Base-by-base conservation (phyloP, 169 alveolate genomes). In the Cryptosporidium felis region DNA sequence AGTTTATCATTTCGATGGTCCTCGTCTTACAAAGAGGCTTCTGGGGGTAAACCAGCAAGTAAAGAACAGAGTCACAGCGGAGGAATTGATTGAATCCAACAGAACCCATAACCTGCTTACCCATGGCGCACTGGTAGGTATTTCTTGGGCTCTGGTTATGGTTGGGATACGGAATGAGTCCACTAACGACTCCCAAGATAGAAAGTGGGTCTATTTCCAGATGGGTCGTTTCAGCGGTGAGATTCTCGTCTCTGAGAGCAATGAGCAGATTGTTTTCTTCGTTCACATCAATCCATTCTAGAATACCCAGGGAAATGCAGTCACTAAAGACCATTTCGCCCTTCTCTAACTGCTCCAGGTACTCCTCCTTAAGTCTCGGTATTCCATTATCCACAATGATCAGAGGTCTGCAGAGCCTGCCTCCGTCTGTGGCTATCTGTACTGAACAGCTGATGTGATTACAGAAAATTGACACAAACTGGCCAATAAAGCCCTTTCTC, bases 121-220 rank as follows among this genome's bases (percentile, higher is more conserved):
- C 99, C 99, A 99, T 99, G 12, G 99, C 99, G 89, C 99, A 98
- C 89, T 98, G 99, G 92, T 97, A 98, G 6, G 99, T 98, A 91
- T 98, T 98, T 65, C 99, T 89, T 9, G 99, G 99, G 80, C 99
- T 95, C 89, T 98, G 99, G 91, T 98, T 98, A 92, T 98, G 99
- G 92, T 98, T 97, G 30, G 99, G 99, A 90, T 95, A 98, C 9
- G 99, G 99, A 59, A 98, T 96, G 32, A 98, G 94, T 5, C 99
- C 99, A 12, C 99, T 98, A 16, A 97, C 99, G 0, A 97, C 98
- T 0, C 99, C 99, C 40, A 98, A 91, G 1, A 98, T 91, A 14
- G 99, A 96, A 80, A 97, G 92, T 36, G 99, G 99, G 80, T 98
- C 99, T 26, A 95, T 93, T 89, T 98, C 99, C 89, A 98, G 90